These are phyloP conservation scores for Trichoderma hamatum DNA, from an alignment of 2,329 filamentous ascomycete species.

Conservation along the genomic window DNA sequence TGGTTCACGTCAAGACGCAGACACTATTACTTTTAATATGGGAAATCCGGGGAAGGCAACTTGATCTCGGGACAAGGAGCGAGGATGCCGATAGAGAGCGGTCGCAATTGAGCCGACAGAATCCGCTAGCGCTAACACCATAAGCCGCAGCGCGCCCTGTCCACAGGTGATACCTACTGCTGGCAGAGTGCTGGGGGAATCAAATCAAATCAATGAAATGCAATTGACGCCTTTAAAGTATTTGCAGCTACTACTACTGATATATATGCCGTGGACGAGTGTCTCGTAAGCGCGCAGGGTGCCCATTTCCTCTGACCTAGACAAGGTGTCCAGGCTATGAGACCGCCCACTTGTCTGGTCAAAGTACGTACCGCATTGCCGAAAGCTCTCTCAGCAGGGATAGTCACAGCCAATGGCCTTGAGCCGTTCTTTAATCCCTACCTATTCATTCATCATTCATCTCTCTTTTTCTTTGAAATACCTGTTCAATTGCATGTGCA, in stretches of 20 bases:
- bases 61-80: constrained; percentile 7
- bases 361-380: background rate
- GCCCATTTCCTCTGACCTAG: too few relatives aligned
- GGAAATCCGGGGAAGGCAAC: constrained; percentile 7
- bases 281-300: too few relatives aligned
- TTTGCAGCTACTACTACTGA: background rate
- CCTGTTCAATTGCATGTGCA: background rate
- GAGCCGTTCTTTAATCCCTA: background rate
- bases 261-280: background rate
- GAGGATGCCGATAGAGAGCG: constrained; percentile 30
- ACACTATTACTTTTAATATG: background rate
- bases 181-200: background rate
- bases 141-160: background rate
- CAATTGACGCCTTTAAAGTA: background rate
- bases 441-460: background rate
- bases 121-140: constrained; percentile 32
- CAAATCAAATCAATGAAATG: background rate
- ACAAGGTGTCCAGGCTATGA: too few relatives aligned
- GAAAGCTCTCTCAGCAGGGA: background rate
- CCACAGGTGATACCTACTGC: background rate
- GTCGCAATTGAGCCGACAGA: constrained; percentile 40
- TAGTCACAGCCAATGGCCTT: background rate
- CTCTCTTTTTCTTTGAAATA: background rate
- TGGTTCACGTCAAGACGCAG: background rate
- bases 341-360: background rate